Conservation (phyloP, 805 yeast genomes). For the Monosporozyma aerobia region DNA sequence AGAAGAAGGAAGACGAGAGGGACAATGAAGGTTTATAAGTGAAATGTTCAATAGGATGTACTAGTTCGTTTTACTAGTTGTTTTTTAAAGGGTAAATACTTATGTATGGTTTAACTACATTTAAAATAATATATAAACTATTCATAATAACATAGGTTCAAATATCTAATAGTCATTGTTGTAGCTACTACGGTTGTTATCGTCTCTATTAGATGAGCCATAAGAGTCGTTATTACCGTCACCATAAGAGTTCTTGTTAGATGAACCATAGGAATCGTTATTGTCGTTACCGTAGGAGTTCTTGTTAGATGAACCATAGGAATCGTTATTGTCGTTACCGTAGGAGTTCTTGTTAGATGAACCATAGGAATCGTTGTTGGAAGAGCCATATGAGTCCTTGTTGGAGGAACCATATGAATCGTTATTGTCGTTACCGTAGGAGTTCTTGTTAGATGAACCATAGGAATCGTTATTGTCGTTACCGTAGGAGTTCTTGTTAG, state of each 20-base stretch:
- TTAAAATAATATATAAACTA: not conserved
- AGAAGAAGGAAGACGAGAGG: not conserved
- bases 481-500: constrained; percentile 13
- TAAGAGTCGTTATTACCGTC: constrained; percentile 12
- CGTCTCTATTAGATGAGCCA: constrained; percentile 21
- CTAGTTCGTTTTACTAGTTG: too few species aligned
- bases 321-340: constrained; percentile 9
- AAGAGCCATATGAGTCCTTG: constrained; percentile 11
- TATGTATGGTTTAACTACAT: not conserved
- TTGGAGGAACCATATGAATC: constrained; percentile 19
- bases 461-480: constrained; percentile 16
- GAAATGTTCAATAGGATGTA: not conserved
- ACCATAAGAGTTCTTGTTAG: constrained; percentile 7
- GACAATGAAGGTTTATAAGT: not conserved
- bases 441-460: constrained; percentile 10
- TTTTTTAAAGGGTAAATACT: not conserved
- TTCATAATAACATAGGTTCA: not conserved
- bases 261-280: constrained; percentile 24
- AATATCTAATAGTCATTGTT: constrained; percentile 11
- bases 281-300: constrained; percentile 5
- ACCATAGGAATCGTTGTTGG: constrained; percentile 17
- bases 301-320: constrained; percentile 13
- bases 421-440: constrained; percentile 9
- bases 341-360: constrained; percentile 13
- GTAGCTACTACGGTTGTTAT: constrained; percentile 19